Base-by-base conservation (phyloP, 495 filamentous ascomycete genomes). In the Neurospora hispaniola region DNA sequence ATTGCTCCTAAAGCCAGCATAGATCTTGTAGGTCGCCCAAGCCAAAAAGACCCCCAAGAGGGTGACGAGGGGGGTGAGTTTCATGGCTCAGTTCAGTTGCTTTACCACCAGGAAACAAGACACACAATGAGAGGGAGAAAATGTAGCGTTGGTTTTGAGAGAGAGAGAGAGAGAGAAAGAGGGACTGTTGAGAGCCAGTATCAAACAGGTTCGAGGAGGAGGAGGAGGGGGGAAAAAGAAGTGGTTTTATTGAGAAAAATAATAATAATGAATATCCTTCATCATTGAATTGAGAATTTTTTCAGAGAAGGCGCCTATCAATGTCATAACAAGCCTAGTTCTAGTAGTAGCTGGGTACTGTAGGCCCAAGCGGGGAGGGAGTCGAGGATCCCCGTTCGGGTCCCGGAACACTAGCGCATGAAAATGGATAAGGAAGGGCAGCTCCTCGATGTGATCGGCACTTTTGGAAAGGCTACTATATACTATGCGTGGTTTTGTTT, bases 1-100 rank as follows among this genome's bases (percentile, higher is more conserved):
- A 62, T 86, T 85, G 10, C 69, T 75, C 14, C 73, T 76, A 59
- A 85, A 77, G 35, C 78, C 81, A 1, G 76, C 74, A 54, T 79
- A 46, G 54, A 74, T 70, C 43, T 69, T 76, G 73, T 78, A 80
- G 38, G 75, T 38, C 10, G 66, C 40, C 31, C 71, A 74, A 0
- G 54, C 71, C 6, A 73, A 39, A 27, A 69, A 66, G 9, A 72
- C 71, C 44, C 73, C 78, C 5, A 74, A 11, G 71, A 75, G 73
- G 43, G 73, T 38, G 35, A 4, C 46, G 31, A 75, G 44, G 2
- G 78, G 54, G 14, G 16, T 66, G 54, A 62, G 27, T 4, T 14
- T 66, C 54, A 66, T 66, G 20, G 23, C 16, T 23, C 2, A 31
- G 27, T 31, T 31, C 27, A 54, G 35, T 4, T 38, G 5, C 35